Conservation (phyloP, 140 eudicot genomes). For the Bidens hawaiensis region DNA sequence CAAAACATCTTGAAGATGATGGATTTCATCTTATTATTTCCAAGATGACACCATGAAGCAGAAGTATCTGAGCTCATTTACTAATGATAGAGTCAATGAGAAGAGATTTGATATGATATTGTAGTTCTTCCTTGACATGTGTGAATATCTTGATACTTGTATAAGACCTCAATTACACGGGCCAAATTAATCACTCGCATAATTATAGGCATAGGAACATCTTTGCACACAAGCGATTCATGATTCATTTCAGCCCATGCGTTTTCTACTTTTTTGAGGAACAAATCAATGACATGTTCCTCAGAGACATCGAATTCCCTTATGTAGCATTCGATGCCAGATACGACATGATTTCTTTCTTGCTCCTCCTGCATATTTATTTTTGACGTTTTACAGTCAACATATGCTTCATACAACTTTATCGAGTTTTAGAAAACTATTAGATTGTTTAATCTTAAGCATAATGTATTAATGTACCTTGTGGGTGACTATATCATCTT, state of each 20-base stretch:
- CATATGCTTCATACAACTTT: no score
- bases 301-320: neutral
- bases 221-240: neutral
- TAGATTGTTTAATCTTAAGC: no score
- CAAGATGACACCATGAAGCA: neutral
- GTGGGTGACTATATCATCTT: slow-evolving; percentile 18
- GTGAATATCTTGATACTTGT: neutral
- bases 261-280: neutral
- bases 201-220: neutral
- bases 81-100: neutral
- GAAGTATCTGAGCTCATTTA: neutral
- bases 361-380: neutral
- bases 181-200: neutral
- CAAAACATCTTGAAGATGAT: neutral
- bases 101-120: neutral
- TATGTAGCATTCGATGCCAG: neutral
- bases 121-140: neutral
- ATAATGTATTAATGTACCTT: no score
- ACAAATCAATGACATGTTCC: neutral
- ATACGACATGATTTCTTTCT: neutral
- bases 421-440: no score
- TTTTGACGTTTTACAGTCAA: neutral
- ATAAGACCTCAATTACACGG: neutral
- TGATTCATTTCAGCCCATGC: neutral
- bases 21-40: neutral